Conservation (phyloP, 768 basidiomycete genomes). For the Xerocomus spinulosus region DNA sequence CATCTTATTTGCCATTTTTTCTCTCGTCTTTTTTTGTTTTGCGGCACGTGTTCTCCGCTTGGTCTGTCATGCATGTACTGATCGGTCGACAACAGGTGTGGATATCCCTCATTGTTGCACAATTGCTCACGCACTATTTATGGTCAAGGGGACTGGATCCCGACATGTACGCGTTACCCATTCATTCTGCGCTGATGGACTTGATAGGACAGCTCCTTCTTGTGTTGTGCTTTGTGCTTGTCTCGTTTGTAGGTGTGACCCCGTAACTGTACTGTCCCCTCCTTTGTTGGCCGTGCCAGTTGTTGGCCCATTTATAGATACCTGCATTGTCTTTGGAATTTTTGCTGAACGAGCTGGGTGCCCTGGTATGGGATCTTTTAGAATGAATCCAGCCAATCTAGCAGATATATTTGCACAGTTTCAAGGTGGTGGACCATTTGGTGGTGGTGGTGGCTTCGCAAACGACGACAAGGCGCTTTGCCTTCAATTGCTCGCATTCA, state of each 20-base stretch:
- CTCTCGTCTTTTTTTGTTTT: slow-evolving; percentile 66
- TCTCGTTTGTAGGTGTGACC: slow-evolving; percentile 38
- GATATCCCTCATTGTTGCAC: slow-evolving; percentile 65
- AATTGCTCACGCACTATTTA: slow-evolving; percentile 62
- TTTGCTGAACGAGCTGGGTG: too few species aligned
- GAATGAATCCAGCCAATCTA: slow-evolving; percentile 47
- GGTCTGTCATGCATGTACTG: neutral
- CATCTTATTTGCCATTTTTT: slow-evolving; percentile 61
- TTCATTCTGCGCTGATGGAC: slow-evolving; percentile 87
- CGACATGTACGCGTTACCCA: slow-evolving; percentile 89
- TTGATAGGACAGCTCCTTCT: slow-evolving; percentile 78
- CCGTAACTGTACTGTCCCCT: too few species aligned
- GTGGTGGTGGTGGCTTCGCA: slow-evolving; percentile 31
- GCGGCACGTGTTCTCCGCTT: slow-evolving; percentile 51
- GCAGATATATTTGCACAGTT: slow-evolving; percentile 65
- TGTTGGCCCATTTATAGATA: too few species aligned
- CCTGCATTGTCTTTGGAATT: too few species aligned
- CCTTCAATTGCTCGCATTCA: too few species aligned
- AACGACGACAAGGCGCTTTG: too few species aligned
- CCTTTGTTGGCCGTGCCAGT: too few species aligned
- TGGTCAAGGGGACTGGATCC: slow-evolving; percentile 81
- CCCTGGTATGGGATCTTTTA: slow-evolving; percentile 39
- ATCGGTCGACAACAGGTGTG: slow-evolving; percentile 50
- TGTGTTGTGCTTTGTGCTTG: slow-evolving; percentile 69
- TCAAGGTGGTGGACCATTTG: slow-evolving; percentile 37